Conservation (phyloP, 768 basidiomycete species). For the Suillus occidentalis region DNA sequence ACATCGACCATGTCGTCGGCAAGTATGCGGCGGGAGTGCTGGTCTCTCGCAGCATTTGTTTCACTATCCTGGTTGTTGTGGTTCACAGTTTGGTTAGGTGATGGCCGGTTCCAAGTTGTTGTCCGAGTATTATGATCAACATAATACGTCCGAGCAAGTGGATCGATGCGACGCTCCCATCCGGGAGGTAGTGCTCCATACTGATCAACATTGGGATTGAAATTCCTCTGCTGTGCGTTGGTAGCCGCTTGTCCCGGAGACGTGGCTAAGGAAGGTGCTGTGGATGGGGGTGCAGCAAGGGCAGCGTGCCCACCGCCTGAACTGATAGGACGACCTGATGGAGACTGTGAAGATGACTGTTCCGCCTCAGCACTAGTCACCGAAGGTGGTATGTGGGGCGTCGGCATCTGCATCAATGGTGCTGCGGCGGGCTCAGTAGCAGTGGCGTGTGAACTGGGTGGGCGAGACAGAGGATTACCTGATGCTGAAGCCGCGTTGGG, state of each 20-base stretch:
- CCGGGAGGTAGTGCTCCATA: slow-evolving; percentile 86
- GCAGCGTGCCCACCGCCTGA: slow-evolving; percentile 27
- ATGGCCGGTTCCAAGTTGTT: slow-evolving; percentile 97
- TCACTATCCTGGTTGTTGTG: slow-evolving; percentile 68
- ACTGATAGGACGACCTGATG: slow-evolving; percentile 37
- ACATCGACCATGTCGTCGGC: slow-evolving; percentile 86
- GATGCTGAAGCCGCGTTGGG: slow-evolving; percentile 36
- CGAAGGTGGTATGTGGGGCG: slow-evolving; percentile 30
- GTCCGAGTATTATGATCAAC: slow-evolving; percentile 98
- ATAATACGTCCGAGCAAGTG: slow-evolving; percentile 94
- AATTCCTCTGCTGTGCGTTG: slow-evolving; percentile 68
- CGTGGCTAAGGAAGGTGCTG: slow-evolving; percentile 26
- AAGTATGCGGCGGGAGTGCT: slow-evolving; percentile 80
- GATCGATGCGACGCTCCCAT: slow-evolving; percentile 98
- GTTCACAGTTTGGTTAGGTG: slow-evolving; percentile 73
- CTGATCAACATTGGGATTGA: slow-evolving; percentile 95
- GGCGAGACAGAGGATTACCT: slow-evolving; percentile 54
- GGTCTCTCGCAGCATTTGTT: slow-evolving; percentile 83
- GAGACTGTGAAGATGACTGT: slow-evolving; percentile 24
- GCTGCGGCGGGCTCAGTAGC: slow-evolving; percentile 42
- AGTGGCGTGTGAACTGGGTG: slow-evolving; percentile 67
- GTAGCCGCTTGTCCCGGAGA: slow-evolving; percentile 42
- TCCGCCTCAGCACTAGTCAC: slow-evolving; percentile 29
- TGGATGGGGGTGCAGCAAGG: slow-evolving; percentile 19
- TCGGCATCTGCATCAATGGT: slow-evolving; percentile 42